Evolutionary conservation across 768 basidiomycete species (phyloP).

Genomic region (Paxillus ammoniavirescens): DNA sequence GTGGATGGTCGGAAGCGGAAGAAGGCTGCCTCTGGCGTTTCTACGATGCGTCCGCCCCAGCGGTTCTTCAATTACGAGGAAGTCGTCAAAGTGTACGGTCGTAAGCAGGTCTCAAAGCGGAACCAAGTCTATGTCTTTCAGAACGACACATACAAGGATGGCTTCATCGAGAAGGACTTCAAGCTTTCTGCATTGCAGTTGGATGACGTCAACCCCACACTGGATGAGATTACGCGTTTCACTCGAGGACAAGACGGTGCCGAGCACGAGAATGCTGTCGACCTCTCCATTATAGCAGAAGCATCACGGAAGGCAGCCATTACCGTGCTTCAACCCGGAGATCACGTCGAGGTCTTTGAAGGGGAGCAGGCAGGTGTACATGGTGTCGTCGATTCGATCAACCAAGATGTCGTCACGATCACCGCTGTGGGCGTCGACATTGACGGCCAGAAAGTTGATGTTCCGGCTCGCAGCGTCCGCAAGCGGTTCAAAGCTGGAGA

Average conservation of each 20-base stretch:
- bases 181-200: conserved; percentile 71
- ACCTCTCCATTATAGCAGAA: conserved; percentile 89
- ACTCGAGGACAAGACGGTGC: conserved; percentile 70
- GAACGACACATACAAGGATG: conserved; percentile 91
- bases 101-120: conserved; percentile 71
- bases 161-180: conserved; percentile 96
- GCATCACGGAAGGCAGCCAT: conserved; percentile 90
- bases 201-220: conserved; percentile 91
- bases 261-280: conserved; percentile 67
- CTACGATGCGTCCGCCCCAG: conserved; percentile 82
- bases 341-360: conserved; percentile 96
- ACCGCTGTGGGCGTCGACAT: conserved; percentile 79
- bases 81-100: conserved; percentile 80
- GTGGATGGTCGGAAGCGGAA: conserved; percentile 77
- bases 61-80: conserved; percentile 94
- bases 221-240: conserved; percentile 96
- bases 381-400: conserved; percentile 88
- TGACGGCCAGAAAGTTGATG: conserved; percentile 82
- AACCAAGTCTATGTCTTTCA: conserved; percentile 82
- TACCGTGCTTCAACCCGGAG: conserved; percentile 93
- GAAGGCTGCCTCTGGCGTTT: conserved; percentile 48
- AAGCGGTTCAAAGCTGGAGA: conserved; percentile 97
- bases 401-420: conserved; percentile 83
- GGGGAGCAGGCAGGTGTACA: conserved; percentile 94
- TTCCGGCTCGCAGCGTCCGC: conserved; percentile 84